Evolutionary conservation across 805 yeast species (phyloP), one percentile per base, ranked within the genome.

Genomic region (Lachancea fermentati): DNA sequence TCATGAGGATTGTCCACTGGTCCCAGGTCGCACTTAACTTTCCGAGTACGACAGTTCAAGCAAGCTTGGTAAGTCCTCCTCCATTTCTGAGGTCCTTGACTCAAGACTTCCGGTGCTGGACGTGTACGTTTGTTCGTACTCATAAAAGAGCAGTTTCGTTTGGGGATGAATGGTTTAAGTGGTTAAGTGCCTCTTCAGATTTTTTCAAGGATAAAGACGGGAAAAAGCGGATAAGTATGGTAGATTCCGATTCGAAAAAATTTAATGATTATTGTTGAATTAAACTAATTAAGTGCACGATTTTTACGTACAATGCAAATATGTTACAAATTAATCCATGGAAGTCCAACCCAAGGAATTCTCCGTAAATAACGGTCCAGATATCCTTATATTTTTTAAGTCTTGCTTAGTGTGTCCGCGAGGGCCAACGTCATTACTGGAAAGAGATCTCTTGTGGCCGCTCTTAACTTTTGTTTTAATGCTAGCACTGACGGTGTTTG

Each of bases 21-120:
- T 2, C 95, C 96, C 49, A 89, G 64, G 56, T 87, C 95, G 66
- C 97, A 89, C 53, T 79, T 79, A 32, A 86, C 85, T 54, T 89
- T 91, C 31, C 95, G 73, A 5, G 79, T 75, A 13, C 96, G 73
- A 58, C 97, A 89, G 62, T 79, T 85, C 36, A 85, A 62, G 54
- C 97, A 89, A 1, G 97, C 97, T 46, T 77, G 73, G 58, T 85
- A 89, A 45, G 79, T 77, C 47, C 96, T 66, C 49, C 68, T 75
- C 67, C 73, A 81, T 42, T 57, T 63, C 29, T 34, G 32, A 37
- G 32, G 30, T 33, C 30, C 26, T 34, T 8, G 16, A n/a, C n/a
- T n/a, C n/a, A n/a, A n/a, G n/a, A n/a, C n/a, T n/a, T n/a, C n/a
- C n/a, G n/a, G n/a, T n/a, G n/a, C 49, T 39, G 54, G 36, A 47